Evolutionary conservation across 305 asterid species (phyloP).

Genomic region (Fraxinus albicans): DNA sequence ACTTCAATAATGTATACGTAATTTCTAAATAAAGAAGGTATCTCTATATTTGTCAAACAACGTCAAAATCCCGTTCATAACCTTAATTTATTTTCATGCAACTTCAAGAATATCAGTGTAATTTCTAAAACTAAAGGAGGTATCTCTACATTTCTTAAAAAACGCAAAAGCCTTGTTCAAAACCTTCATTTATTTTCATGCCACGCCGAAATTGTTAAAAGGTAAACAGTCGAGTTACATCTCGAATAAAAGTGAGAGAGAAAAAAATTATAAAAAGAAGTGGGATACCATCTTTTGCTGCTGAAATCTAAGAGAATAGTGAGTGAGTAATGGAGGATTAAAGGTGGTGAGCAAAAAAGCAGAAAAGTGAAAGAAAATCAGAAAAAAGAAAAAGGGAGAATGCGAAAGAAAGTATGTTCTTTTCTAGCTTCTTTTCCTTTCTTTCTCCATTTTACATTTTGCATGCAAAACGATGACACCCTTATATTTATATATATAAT

Average conservation of each 20-base stretch:
- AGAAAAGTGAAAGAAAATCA: constrained; percentile 32
- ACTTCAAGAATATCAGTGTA: not conserved
- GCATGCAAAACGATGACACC: constrained; percentile 42
- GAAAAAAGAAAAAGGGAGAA: constrained; percentile 21
- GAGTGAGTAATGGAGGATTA: constrained; percentile 18
- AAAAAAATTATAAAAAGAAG: not conserved
- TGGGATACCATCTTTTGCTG: constrained; percentile 23
- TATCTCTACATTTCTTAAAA: not conserved
- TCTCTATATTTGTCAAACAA: not conserved
- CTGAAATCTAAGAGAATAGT: constrained; percentile 37
- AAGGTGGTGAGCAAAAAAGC: constrained; percentile 29
- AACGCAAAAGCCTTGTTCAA: not conserved
- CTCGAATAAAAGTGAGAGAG: not conserved
- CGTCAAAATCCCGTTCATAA: not conserved
- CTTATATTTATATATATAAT: not conserved
- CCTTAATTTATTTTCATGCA: not conserved
- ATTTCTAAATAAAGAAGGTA: not conserved
- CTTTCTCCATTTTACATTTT: constrained; percentile 34
- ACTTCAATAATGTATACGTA: not conserved
- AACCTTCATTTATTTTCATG: not conserved
- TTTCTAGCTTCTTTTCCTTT: constrained; percentile 23
- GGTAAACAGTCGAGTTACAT: constrained; percentile 6
- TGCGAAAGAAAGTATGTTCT: not conserved
- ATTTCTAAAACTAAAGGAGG: not conserved
- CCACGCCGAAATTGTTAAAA: not conserved